A percentile compares a stretch with the other conserved stretches of the same genome.
These are phyloP conservation scores for Linum lewisii DNA, from an alignment of 345 rosid genomes.

Conservation along the genomic window DNA sequence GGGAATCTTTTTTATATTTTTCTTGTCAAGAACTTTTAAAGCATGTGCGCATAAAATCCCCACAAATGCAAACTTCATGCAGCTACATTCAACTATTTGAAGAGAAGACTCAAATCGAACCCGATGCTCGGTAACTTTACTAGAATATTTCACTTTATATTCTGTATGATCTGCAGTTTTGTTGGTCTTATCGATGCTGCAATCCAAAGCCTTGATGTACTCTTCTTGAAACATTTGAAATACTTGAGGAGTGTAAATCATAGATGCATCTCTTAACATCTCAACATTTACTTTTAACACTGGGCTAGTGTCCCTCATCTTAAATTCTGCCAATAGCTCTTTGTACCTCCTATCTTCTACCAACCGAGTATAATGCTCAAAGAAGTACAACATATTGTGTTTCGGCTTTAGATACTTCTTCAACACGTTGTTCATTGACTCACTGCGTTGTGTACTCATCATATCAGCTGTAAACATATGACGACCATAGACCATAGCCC, in stretches of 20 bases:
- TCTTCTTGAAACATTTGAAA: slow-evolving; percentile 26
- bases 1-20: slow-evolving; percentile 22
- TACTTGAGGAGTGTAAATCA: slow-evolving; percentile 21
- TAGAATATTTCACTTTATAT: slow-evolving; percentile 22
- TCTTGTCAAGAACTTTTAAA: slow-evolving; percentile 27
- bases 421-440: slow-evolving; percentile 14
- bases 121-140: slow-evolving; percentile 11
- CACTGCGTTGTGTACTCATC: slow-evolving; percentile 13
- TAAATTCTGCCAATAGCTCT: slow-evolving; percentile 26
- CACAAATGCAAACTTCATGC: slow-evolving; percentile 29
- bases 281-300: slow-evolving; percentile 23
- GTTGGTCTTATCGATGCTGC: slow-evolving; percentile 17
- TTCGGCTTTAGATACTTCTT: slow-evolving; percentile 23
- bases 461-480: slow-evolving; percentile 26
- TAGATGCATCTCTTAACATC: slow-evolving; percentile 25
- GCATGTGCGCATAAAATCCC: slow-evolving; percentile 29
- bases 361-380: slow-evolving; percentile 21
- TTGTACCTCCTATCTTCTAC: slow-evolving; percentile 26
- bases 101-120: slow-evolving; percentile 17
- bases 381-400: slow-evolving; percentile 18
- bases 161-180: slow-evolving; percentile 12
- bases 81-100: slow-evolving; percentile 16
- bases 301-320: slow-evolving; percentile 22
- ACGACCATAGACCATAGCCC: slow-evolving; percentile 27
- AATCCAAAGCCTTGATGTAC: slow-evolving; percentile 23